Percentiles rank a stretch among this genome's conserved stretches.
phyloP scores from a whole-genome alignment of 2,329 filamentous ascomycete genomes.

The Beauveria scarabaeidicola region DNA sequence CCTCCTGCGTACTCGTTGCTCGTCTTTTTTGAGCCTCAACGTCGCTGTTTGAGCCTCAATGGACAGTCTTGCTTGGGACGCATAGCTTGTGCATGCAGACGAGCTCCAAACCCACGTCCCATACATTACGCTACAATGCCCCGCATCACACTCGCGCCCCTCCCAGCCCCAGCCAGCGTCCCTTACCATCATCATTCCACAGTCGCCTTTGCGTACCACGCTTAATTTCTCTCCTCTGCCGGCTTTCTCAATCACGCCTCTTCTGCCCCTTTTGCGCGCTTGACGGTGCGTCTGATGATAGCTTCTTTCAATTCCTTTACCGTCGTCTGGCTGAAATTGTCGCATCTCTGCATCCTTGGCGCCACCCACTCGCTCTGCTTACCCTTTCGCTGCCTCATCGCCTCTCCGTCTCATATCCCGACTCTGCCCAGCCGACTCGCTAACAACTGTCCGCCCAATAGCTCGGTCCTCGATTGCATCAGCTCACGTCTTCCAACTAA shows the following conservation, averaged over 20 bases:
- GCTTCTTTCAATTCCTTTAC: background rate
- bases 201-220: constrained; percentile 4
- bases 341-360: background rate
- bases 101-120: constrained; percentile 7
- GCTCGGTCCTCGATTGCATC: background rate
- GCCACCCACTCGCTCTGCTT: background rate
- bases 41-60: background rate
- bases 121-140: constrained; percentile 10
- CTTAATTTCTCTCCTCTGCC: background rate
- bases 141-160: constrained; percentile 11
- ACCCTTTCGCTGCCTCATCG: background rate
- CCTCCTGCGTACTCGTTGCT: background rate
- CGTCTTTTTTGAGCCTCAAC: background rate
- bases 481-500: background rate
- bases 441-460: background rate
- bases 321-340: background rate
- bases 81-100: constrained; percentile 7
- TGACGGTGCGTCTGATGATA: background rate
- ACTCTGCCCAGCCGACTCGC: background rate
- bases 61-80: background rate
- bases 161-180: constrained; percentile 9
- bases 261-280: background rate
- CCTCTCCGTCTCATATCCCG: background rate
- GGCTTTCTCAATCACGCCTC: background rate
- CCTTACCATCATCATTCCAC: constrained; percentile 10